Evolutionary conservation across 2,329 filamentous ascomycete species (phyloP).

Genomic region (Metarhizium humberi): DNA sequence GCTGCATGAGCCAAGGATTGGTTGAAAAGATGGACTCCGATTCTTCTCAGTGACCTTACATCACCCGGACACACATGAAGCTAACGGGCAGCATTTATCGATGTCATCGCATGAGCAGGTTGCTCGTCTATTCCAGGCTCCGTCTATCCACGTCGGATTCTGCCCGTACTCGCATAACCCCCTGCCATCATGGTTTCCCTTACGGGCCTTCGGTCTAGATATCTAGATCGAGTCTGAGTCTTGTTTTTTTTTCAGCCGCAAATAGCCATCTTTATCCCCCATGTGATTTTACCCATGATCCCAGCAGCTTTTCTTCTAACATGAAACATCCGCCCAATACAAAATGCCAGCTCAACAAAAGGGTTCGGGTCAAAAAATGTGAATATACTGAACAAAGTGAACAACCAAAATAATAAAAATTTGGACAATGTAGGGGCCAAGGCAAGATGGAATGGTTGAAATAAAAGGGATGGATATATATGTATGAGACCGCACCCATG

Average conservation of each 20-base stretch:
- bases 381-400: not conserved
- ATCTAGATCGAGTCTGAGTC: not conserved
- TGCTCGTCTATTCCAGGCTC: conserved; percentile 13
- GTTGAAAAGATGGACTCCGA: not conserved
- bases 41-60: not conserved
- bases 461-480: not conserved
- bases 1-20: too few species aligned
- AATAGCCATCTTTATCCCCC: not conserved
- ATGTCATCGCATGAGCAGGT: conserved; percentile 1
- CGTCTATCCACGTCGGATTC: not conserved
- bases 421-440: not conserved
- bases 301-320: conserved; percentile 3
- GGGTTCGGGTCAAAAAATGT: not conserved
- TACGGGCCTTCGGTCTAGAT: not conserved
- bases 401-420: not conserved
- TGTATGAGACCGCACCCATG: not conserved
- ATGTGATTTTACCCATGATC: not conserved
- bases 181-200: not conserved
- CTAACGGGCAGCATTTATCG: not conserved
- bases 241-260: not conserved
- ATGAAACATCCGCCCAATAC: conserved; percentile 4
- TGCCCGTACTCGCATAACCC: not conserved
- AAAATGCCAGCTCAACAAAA: conserved; percentile 6
- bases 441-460: not conserved
- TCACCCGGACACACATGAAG: not conserved